Conservation (phyloP, 1,284 basidiomycete genomes). For the Moesziomyces globuligerus region DNA sequence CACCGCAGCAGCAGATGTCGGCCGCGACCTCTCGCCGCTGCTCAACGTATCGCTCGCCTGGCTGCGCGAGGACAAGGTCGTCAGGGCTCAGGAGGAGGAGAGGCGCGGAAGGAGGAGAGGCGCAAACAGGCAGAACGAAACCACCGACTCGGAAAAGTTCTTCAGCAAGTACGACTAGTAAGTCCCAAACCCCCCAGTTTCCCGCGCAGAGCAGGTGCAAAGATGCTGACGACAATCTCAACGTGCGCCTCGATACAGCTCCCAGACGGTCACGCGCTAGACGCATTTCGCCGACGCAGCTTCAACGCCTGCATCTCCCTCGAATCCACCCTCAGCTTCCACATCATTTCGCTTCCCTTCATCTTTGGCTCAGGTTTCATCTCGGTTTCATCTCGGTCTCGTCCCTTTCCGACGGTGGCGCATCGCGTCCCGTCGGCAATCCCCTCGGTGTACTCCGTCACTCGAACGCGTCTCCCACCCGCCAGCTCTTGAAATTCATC, state of each 20-base stretch:
- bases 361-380: no score
- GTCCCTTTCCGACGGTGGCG: no score
- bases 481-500: background rate
- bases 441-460: no score
- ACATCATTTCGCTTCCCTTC: no score
- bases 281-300: no score
- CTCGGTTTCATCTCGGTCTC: no score
- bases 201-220: no score
- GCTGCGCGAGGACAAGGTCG: slow-evolving; percentile 60
- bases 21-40: slow-evolving; percentile 43
- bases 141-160: slow-evolving; percentile 62
- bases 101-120: slow-evolving; percentile 51
- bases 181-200: no score
- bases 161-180: slow-evolving; percentile 64
- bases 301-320: no score
- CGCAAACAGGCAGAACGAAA: slow-evolving; percentile 43
- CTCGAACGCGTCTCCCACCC: no score
- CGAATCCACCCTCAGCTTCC: no score
- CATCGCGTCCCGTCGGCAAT: no score
- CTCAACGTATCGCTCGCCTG: slow-evolving; percentile 60
- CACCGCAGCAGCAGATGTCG: slow-evolving; percentile 15
- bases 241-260: background rate
- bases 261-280: slow-evolving; percentile 45
- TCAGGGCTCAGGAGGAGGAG: slow-evolving; percentile 52
- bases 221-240: background rate